A percentile compares a stretch with the other conserved stretches of the same genome.
Conservation (phyloP, 2,329 filamentous ascomycete species). For the Xylaria polymorpha region DNA sequence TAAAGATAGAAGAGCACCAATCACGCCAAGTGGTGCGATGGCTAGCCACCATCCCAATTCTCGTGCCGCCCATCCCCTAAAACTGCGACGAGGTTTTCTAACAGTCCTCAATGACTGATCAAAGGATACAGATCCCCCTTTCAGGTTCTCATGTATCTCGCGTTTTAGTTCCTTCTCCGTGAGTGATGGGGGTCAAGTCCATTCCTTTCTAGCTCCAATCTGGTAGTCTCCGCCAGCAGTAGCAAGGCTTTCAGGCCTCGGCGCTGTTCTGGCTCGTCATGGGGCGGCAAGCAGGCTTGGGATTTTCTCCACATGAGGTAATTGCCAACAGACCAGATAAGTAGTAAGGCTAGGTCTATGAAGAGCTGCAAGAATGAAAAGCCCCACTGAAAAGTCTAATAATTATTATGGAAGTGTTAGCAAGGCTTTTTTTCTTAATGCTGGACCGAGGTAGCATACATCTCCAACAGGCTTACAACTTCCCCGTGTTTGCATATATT, state of each 20-base stretch:
- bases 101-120: neutral
- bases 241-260: slow-evolving; percentile 36
- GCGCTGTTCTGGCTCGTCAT: slow-evolving; percentile 27
- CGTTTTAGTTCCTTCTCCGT: slow-evolving; percentile 38
- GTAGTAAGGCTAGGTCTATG: neutral
- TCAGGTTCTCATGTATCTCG: slow-evolving; percentile 36
- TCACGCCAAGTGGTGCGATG: no score
- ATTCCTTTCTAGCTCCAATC: slow-evolving; percentile 33
- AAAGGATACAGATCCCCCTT: slow-evolving; percentile 41
- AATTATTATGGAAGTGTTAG: neutral
- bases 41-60: neutral
- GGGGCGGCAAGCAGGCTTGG: slow-evolving; percentile 28
- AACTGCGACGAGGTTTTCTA: neutral
- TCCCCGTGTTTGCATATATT: neutral
- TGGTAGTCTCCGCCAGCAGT: slow-evolving; percentile 33
- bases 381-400: neutral
- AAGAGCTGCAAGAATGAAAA: neutral
- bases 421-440: neutral
- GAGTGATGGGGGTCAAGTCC: slow-evolving; percentile 33
- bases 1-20: no score
- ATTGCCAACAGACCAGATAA: neutral
- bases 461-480: neutral
- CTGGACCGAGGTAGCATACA: neutral
- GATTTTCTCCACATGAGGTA: slow-evolving; percentile 19
- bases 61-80: neutral